Evolutionary conservation across 2,329 filamentous ascomycete genomes (phyloP), one percentile per base, ranked within the genome.

Genomic region (Colletotrichum agaves): DNA sequence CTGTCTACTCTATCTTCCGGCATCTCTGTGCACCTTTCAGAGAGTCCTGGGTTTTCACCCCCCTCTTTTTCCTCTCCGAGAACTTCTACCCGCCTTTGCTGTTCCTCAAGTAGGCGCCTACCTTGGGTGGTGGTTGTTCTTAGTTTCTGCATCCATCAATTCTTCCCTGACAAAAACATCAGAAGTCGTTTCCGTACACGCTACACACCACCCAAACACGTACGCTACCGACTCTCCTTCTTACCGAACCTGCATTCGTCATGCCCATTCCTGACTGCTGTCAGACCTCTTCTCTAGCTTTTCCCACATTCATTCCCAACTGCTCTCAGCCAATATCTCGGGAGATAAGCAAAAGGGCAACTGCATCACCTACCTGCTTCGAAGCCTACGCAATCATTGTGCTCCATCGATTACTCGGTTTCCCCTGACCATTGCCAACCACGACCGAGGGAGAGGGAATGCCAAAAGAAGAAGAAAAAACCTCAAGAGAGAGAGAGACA

Each of bases 221-320:
- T 31, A 33, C 33, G 21, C 65, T 47, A 46, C 47, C 39, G 19
- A 53, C 61, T 60, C 31, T 12, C 33, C 61, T 41, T 27, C 33
- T 41, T 53, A 55, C 65, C 65, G 41, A 41, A 57, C 21, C 56
- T 41, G 49, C 62, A 69, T 69, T 69, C 61, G 63, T 62, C 49
- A 67, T 43, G 11, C 43, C 41, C 50, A 55, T 66, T 62, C 59
- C 58, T 62, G 27, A 27, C 21, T 21, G 52, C 49, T 23, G 13
- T 35, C 41, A n/a, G 39, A 35, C 50, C 19, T 46, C 39, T 56
- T n/a, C 23, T 35, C 41, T 15, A 47, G 39, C 62, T 61, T 50
- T 41, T 56, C 39, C 27, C 39, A 46, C 41, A 37, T 27, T 17
- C 39, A 41, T 37, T 39, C 41, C 35, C 49, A 52, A 31, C 17